phyloP scores from a whole-genome alignment of 2,329 filamentous ascomycete species.

The Pezicula carpinea region DNA sequence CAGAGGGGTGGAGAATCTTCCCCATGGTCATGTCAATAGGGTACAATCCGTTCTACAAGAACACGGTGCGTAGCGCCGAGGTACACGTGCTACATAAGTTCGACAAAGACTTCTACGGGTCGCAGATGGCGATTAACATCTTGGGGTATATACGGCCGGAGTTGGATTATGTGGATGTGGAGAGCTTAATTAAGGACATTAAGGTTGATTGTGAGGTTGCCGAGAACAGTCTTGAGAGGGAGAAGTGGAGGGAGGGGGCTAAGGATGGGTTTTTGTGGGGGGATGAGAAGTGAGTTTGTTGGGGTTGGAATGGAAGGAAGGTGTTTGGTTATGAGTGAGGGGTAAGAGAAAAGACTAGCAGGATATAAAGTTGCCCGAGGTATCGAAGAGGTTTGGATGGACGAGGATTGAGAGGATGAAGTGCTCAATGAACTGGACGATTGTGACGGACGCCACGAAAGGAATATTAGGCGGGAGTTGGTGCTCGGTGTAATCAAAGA shows the following conservation, averaged over 20 bases:
- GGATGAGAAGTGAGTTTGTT: constrained; percentile 12
- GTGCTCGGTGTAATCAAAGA: too few species aligned
- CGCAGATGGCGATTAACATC: constrained; percentile 72
- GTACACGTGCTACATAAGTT: constrained; percentile 84
- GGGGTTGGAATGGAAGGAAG: too few species aligned
- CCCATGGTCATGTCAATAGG: constrained; percentile 93
- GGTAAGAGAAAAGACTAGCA: background rate
- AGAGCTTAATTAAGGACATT: constrained; percentile 85
- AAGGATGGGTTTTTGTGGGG: constrained; percentile 8
- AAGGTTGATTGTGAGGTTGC: constrained; percentile 83
- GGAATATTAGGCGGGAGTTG: too few species aligned
- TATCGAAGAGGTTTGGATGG: too few species aligned
- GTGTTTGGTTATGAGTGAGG: constrained; percentile 2
- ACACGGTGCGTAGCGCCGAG: constrained; percentile 79
- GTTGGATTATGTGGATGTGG: constrained; percentile 78
- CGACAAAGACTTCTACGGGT: constrained; percentile 76
- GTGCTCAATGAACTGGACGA: constrained; percentile 1
- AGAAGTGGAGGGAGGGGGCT: constrained; percentile 44
- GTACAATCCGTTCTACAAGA: constrained; percentile 97
- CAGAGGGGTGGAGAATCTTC: constrained; percentile 46
- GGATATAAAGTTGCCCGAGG: too few species aligned
- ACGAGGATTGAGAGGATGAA: background rate
- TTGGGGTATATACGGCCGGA: constrained; percentile 87
- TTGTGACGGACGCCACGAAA: background rate
- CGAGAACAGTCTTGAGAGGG: constrained; percentile 62